Evolutionary conservation across 306 rosid genomes (phyloP), one percentile per base, ranked within the genome.

Genomic region (Sophora flavescens): DNA sequence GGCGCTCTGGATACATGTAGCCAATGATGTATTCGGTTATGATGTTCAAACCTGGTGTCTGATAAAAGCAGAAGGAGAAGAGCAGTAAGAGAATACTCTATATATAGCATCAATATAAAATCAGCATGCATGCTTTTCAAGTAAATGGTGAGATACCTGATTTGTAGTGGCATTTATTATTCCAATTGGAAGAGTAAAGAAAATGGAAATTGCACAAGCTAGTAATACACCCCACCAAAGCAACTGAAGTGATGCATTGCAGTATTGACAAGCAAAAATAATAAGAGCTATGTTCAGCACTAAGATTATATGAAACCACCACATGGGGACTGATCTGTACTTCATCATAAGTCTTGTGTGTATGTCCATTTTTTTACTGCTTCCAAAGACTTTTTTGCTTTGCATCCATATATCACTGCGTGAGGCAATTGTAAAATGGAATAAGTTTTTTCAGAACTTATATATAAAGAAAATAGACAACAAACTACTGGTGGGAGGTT

Each of bases 221-320:
- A 90, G 89, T 59, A 93, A 39, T 3, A 88, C 92, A 17, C 96
- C 97, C 97, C 97, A 93, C 97, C 97, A 93, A 45, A 91, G 97
- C 79, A 92, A 71, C 75, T 90, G 96, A 74, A 93, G 96, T 6
- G 96, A 72, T 61, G 74, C 86, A 0, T 83, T 86, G 81, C 88
- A 93, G 82, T 86, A 62, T 56, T 83, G 65, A 72, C 79, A 84
- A 11, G 89, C 54, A 62, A 88, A 86, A 26, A 90, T 61, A 30
- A 89, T 87, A 59, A 89, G 87, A 54, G 76, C 88, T n/a, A 93
- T 83, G 84, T 88, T 93, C 15, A 8, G n/a, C 35, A 82, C 80
- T 33, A 90, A 89, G 71, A 89, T 89, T 82, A 83, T 28, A 45
- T 68, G 22, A 78, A 90, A 89, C 97, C 96, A 93, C 93, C 91